Evolutionary conservation across 2,329 filamentous ascomycete species (phyloP).

Genomic region (Endoconidiophora laricicola): DNA sequence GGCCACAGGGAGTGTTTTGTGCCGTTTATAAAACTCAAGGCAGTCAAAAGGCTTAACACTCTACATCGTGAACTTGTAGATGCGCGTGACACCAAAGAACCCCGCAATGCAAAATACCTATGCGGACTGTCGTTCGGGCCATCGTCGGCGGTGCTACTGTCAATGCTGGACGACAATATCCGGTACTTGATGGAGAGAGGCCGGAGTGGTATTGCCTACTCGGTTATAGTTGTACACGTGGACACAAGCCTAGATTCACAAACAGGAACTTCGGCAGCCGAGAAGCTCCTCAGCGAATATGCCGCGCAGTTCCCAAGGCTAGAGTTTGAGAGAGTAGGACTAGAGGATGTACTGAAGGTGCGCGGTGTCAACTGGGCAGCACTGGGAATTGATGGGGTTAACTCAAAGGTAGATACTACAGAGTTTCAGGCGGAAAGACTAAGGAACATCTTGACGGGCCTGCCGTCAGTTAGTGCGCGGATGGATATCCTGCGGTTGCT

Average conservation of each 20-base stretch:
- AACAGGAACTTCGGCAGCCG: conserved; percentile 22
- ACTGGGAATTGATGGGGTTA: conserved; percentile 19
- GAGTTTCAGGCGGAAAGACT: conserved; percentile 25
- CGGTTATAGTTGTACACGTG: conserved; percentile 44
- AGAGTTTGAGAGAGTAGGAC: conserved; percentile 41
- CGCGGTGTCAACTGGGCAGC: conserved; percentile 36
- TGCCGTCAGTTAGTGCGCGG: conserved; percentile 59
- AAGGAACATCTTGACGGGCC: conserved; percentile 35
- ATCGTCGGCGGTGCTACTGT: conserved; percentile 61
- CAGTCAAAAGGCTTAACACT: conserved; percentile 50
- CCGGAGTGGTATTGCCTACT: conserved; percentile 49
- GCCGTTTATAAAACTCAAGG: conserved; percentile 62
- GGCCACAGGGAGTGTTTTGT: conserved; percentile 47
- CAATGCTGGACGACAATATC: conserved; percentile 57
- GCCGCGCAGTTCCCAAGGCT: conserved; percentile 48
- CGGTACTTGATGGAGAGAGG: conserved; percentile 42
- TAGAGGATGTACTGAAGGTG: conserved; percentile 44
- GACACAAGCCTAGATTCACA: conserved; percentile 24
- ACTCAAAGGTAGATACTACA: neutral
- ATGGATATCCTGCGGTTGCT: conserved; percentile 58
- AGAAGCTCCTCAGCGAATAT: conserved; percentile 34
- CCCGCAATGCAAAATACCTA: conserved; percentile 34
- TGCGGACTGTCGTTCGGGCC: conserved; percentile 71
- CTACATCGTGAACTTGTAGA: conserved; percentile 31
- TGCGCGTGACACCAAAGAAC: conserved; percentile 19